phyloP scores from a whole-genome alignment of 768 basidiomycete genomes.

The Melanogaster broomeanus region DNA sequence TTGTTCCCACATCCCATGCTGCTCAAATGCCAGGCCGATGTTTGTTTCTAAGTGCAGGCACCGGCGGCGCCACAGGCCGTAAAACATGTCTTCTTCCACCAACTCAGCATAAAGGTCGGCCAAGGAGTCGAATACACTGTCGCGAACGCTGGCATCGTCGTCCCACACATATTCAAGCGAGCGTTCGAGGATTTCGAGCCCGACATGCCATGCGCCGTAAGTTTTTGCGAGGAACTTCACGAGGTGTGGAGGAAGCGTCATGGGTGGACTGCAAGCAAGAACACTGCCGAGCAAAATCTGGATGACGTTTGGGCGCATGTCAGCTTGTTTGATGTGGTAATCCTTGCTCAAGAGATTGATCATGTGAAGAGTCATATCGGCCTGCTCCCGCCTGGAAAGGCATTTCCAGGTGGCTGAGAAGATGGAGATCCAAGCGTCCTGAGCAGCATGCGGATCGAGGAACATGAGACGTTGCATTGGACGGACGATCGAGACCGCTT shows the following conservation, averaged over 20 bases:
- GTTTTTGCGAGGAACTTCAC: constrained; percentile 96
- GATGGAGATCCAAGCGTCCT: constrained; percentile 83
- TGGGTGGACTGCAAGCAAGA: constrained; percentile 81
- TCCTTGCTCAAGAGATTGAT: constrained; percentile 90
- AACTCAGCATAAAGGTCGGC: constrained; percentile 96
- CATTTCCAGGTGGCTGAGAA: constrained; percentile 88
- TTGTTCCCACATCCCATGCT: constrained; percentile 96
- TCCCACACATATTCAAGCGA: constrained; percentile 81
- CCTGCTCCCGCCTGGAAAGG: constrained; percentile 84
- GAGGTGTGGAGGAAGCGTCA: constrained; percentile 91
- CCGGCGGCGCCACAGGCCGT: constrained; percentile 92
- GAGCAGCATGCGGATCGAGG: constrained; percentile 74
- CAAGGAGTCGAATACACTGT: constrained; percentile 86
- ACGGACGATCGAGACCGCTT: constrained; percentile 56
- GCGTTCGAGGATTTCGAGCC: constrained; percentile 79
- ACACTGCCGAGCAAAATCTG: constrained; percentile 87
- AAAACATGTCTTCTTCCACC: constrained; percentile 95
- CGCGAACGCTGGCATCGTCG: constrained; percentile 76
- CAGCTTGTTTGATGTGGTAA: constrained; percentile 87
- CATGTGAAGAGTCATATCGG: constrained; percentile 86
- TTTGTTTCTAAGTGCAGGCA: constrained; percentile 91
- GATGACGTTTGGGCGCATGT: constrained; percentile 88
- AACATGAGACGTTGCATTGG: constrained; percentile 84
- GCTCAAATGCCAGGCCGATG: constrained; percentile 84
- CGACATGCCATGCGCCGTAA: constrained; percentile 94